Conservation (phyloP, 148 eudicot genomes). For the Persicaria maculosa region DNA sequence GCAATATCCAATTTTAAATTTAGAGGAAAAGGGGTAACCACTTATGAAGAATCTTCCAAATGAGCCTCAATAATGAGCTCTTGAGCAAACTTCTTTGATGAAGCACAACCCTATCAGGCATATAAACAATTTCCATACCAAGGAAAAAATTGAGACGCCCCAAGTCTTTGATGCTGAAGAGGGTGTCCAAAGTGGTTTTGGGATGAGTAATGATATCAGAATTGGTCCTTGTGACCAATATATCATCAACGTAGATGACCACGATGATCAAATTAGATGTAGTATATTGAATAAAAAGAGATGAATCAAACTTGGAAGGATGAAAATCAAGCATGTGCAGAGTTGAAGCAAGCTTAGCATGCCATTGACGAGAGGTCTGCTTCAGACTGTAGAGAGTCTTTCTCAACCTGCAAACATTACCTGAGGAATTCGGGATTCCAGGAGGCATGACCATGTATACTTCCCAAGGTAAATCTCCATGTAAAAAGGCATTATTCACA, state of each 20-base stretch:
- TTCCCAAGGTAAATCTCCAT: too few relatives aligned
- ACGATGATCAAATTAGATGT: too few relatives aligned
- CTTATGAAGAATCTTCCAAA: neutral
- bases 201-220: neutral
- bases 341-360: neutral
- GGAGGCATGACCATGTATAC: too few relatives aligned
- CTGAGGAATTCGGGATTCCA: too few relatives aligned
- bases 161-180: too few relatives aligned
- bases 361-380: neutral
- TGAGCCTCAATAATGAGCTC: neutral
- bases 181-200: neutral
- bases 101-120: neutral
- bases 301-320: neutral
- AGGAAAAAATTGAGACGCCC: neutral
- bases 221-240: neutral
- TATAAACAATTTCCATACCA: neutral
- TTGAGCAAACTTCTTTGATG: neutral
- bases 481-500: too few relatives aligned
- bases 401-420: too few relatives aligned
- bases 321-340: neutral
- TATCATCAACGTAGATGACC: neutral
- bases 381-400: too few relatives aligned
- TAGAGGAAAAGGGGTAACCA: neutral
- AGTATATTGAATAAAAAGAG: neutral
- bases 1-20: too few relatives aligned